These are phyloP conservation scores for Globisporangium heterothallicum DNA, from an alignment of 352 stramenopile genomes.

Conservation along the genomic window DNA sequence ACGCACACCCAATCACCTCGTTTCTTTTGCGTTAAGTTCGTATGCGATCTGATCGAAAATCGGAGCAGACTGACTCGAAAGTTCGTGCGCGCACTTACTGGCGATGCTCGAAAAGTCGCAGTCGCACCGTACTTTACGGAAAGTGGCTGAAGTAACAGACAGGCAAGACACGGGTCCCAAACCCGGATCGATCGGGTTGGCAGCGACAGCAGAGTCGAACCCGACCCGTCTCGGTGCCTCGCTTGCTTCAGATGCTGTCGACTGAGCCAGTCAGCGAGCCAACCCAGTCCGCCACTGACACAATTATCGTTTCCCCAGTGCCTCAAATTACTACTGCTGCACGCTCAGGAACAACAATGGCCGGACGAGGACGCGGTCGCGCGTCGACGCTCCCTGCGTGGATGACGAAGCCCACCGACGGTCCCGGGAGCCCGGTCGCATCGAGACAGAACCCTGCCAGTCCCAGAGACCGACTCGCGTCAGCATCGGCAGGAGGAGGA, in stretches of 20 bases:
- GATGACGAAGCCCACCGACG: slow-evolving; percentile 68
- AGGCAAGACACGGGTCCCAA: too few relatives aligned
- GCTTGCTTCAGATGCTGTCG: too few relatives aligned
- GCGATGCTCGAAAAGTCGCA: neutral
- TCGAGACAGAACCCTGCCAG: neutral
- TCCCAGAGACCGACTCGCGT: too few relatives aligned
- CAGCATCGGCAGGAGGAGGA: neutral
- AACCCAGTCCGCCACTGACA: too few relatives aligned
- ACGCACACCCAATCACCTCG: neutral
- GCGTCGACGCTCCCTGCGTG: slow-evolving; percentile 72
- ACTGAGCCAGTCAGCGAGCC: too few relatives aligned
- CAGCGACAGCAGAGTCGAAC: too few relatives aligned
- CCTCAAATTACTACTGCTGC: neutral
- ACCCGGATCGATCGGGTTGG: too few relatives aligned
- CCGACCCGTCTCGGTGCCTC: too few relatives aligned
- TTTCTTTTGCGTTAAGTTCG: neutral
- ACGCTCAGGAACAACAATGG: slow-evolving; percentile 31
- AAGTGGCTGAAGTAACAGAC: too few relatives aligned
- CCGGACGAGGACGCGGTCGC: slow-evolving; percentile 70
- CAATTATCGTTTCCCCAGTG: slow-evolving; percentile 1
- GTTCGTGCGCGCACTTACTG: neutral
- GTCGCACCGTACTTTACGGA: too few relatives aligned
- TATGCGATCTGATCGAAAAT: neutral
- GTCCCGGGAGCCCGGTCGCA: neutral
- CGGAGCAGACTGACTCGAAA: too few relatives aligned